Conservation (phyloP, 2,329 filamentous ascomycete genomes). For the Chalaropsis ovoidea region DNA sequence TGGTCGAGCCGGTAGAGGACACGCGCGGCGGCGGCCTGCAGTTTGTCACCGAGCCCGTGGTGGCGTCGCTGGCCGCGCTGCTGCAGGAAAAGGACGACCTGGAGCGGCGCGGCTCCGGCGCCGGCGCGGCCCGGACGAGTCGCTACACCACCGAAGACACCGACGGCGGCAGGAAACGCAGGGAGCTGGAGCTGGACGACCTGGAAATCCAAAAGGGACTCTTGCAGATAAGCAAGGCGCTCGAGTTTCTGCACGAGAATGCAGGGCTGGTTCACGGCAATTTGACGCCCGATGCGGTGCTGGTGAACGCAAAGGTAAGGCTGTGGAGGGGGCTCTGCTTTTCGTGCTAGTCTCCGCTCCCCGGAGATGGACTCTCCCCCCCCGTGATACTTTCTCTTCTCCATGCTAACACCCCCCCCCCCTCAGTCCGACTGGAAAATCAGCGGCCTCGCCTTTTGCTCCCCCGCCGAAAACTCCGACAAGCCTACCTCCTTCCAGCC, state of each 20-base stretch:
- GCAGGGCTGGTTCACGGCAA: slow-evolving; percentile 91
- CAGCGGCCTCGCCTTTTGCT: slow-evolving; percentile 82
- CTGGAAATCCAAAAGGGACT: slow-evolving; percentile 95
- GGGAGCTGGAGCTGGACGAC: slow-evolving; percentile 89
- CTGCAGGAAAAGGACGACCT: slow-evolving; percentile 83
- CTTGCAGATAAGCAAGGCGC: slow-evolving; percentile 81
- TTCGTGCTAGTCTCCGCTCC: no score
- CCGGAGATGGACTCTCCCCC: no score
- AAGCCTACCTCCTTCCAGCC: slow-evolving; percentile 66
- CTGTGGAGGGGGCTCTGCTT: no score
- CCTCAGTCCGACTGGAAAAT: slow-evolving; percentile 91
- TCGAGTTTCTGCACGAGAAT: slow-evolving; percentile 93
- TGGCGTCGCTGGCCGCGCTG: slow-evolving; percentile 72
- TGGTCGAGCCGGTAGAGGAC: slow-evolving; percentile 91
- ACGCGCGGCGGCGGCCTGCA: slow-evolving; percentile 83
- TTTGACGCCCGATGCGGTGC: slow-evolving; percentile 82
- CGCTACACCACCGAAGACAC: slow-evolving; percentile 72
- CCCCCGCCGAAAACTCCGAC: slow-evolving; percentile 64
- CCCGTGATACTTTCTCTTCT: not conserved
- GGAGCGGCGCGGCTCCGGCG: slow-evolving; percentile 49
- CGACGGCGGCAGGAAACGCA: slow-evolving; percentile 59
- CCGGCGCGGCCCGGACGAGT: slow-evolving; percentile 57
- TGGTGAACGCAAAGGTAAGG: slow-evolving; percentile 81
- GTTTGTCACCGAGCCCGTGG: slow-evolving; percentile 89
- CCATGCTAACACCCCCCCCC: slow-evolving; percentile 3